phyloP scores from a whole-genome alignment of 2,329 filamentous ascomycete genomes.

The Stromatinia cepivora region DNA sequence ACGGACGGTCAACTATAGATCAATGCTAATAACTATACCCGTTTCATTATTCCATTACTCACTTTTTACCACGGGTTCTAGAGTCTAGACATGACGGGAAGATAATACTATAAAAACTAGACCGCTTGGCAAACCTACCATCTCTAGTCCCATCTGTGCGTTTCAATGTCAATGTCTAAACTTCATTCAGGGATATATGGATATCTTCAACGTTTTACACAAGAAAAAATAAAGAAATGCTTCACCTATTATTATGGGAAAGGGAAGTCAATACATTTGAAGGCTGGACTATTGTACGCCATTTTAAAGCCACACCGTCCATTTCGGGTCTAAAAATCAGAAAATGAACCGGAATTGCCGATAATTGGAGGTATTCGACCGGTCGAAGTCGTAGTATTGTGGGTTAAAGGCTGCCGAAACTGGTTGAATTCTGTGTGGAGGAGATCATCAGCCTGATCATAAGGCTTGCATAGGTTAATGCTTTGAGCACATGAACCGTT shows the following conservation, averaged over 20 bases:
- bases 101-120: background rate
- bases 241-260: constrained; percentile 21
- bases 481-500: constrained; percentile 11
- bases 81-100: constrained; percentile 6
- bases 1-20: background rate
- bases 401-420: background rate
- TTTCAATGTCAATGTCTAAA: background rate
- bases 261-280: constrained; percentile 22
- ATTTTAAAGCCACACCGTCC: constrained; percentile 19
- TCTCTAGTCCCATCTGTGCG: background rate
- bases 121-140: background rate
- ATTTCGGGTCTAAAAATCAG: constrained; percentile 7
- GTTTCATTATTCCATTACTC: background rate
- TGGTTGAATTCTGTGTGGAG: background rate
- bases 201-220: constrained; percentile 7
- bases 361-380: background rate
- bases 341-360: background rate
- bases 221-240: background rate
- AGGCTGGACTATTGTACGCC: constrained; percentile 25
- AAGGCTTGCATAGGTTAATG: constrained; percentile 19
- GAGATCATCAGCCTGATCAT: constrained; percentile 8
- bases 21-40: background rate
- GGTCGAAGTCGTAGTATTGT: background rate
- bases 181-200: background rate
- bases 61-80: background rate